Conservation (phyloP, 108 stramenopile genomes). For the Tribonema minus region DNA sequence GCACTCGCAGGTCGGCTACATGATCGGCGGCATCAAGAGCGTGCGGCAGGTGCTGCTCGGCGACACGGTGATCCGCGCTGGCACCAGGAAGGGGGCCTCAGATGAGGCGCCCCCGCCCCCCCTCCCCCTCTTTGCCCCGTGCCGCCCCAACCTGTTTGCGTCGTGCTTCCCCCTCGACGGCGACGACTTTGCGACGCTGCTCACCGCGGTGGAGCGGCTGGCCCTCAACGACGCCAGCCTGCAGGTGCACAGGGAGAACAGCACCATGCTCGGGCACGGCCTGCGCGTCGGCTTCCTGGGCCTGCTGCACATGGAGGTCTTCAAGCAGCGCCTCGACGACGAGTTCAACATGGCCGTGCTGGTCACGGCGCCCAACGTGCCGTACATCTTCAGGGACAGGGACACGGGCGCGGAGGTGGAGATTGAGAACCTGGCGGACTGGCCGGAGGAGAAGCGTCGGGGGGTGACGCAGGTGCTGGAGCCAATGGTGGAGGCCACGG, state of each 20-base stretch:
- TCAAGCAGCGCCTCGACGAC: constrained; percentile 79
- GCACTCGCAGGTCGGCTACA: constrained; percentile 97
- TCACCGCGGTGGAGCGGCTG: constrained; percentile 78
- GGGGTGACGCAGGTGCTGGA: too few relatives aligned
- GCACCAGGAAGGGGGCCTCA: neutral
- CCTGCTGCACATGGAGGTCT: constrained; percentile 93
- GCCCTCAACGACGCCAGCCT: constrained; percentile 86
- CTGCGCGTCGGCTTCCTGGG: constrained; percentile 93
- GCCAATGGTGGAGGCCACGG: constrained; percentile 75
- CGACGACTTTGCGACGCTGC: constrained; percentile 81
- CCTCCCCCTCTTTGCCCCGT: neutral
- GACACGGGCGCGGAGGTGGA: too few relatives aligned
- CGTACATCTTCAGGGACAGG: constrained; percentile 61
- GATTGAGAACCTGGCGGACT: too few relatives aligned
- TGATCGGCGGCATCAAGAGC: constrained; percentile 79
- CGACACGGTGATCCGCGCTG: constrained; percentile 72
- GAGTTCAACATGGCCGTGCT: constrained; percentile 88
- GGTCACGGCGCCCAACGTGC: constrained; percentile 92
- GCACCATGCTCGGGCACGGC: constrained; percentile 71
- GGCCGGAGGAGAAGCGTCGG: too few relatives aligned
- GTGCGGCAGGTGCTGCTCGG: constrained; percentile 82
- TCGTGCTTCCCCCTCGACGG: constrained; percentile 54
- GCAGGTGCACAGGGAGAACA: constrained; percentile 60
- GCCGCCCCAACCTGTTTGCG: too few relatives aligned
- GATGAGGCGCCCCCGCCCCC: too few relatives aligned